Evolutionary conservation across 1,284 basidiomycete species (phyloP).

Genomic region (Heliocybe sulcata): DNA sequence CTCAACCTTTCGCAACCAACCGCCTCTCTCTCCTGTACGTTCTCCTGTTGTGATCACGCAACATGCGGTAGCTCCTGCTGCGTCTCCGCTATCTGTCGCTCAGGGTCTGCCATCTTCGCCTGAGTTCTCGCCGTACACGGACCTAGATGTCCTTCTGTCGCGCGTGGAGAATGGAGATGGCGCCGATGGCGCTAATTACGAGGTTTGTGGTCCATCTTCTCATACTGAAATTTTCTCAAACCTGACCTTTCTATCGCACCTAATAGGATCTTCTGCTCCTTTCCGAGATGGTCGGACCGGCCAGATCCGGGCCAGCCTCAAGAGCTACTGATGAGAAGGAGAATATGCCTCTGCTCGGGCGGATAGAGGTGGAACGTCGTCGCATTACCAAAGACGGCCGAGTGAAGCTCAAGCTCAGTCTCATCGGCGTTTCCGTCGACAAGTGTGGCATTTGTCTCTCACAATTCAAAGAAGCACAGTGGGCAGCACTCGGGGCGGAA

Average conservation of each 20-base stretch:
- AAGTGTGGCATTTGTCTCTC: slow-evolving; percentile 76
- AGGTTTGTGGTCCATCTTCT: background rate
- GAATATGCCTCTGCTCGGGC: slow-evolving; percentile 40
- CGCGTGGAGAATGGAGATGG: background rate
- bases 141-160: background rate
- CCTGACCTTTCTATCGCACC: background rate
- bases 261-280: background rate
- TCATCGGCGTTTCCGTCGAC: slow-evolving; percentile 69
- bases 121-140: background rate
- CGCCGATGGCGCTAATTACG: background rate
- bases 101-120: background rate
- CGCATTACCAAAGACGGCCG: slow-evolving; percentile 66
- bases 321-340: background rate
- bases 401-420: slow-evolving; percentile 68
- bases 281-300: background rate
- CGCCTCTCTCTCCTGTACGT: background rate
- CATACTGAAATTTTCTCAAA: background rate
- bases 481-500: slow-evolving; percentile 47
- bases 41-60: background rate
- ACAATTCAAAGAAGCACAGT: slow-evolving; percentile 64
- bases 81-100: background rate
- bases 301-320: background rate
- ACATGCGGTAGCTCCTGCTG: background rate
- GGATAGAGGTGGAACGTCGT: slow-evolving; percentile 57
- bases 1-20: background rate